A percentile compares a stretch with the other conserved stretches of the same genome.
These are phyloP conservation scores for Phytophthora fragariaefolia DNA, from an alignment of 352 stramenopile species.

Conservation along the genomic window DNA sequence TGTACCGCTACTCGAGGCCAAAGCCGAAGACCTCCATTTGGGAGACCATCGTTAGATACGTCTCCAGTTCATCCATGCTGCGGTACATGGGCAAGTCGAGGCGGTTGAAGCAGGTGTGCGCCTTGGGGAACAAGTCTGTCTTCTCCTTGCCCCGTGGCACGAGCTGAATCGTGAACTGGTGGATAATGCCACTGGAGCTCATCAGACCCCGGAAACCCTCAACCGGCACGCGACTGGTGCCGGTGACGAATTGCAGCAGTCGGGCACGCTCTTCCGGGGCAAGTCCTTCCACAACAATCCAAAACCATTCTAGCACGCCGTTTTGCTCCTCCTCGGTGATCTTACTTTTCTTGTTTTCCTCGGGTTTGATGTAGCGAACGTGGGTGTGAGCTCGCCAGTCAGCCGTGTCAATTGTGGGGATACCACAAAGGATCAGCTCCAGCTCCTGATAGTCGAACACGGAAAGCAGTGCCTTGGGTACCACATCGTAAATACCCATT, in stretches of 20 bases:
- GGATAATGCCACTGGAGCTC: constrained; percentile 81
- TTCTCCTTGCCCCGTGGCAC: constrained; percentile 52
- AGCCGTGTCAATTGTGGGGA: constrained; percentile 70
- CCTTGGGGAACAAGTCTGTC: constrained; percentile 65
- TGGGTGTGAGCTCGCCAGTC: constrained; percentile 69
- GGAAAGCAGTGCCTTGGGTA: constrained; percentile 63
- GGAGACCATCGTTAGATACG: constrained; percentile 77
- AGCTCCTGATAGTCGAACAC: constrained; percentile 88
- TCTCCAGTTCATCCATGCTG: constrained; percentile 73
- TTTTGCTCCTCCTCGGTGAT: constrained; percentile 50
- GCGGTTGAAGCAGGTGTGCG: constrained; percentile 88
- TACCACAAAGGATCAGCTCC: constrained; percentile 76
- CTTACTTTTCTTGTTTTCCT: constrained; percentile 49
- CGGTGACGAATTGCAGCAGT: constrained; percentile 79
- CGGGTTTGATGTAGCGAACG: constrained; percentile 65
- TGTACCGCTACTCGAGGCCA: constrained; percentile 41
- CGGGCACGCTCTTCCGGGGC: constrained; percentile 72
- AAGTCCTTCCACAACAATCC: constrained; percentile 63
- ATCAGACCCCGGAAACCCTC: constrained; percentile 83
- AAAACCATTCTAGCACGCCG: constrained; percentile 76
- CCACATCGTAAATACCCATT: constrained; percentile 75
- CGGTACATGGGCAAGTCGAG: constrained; percentile 80
- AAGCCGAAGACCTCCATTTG: constrained; percentile 68
- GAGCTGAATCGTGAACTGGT: constrained; percentile 85
- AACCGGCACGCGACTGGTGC: constrained; percentile 80